Evolutionary conservation across 306 rosid genomes (phyloP), one percentile per base, ranked within the genome.

Genomic region (Gynostemma pentaphyllum): DNA sequence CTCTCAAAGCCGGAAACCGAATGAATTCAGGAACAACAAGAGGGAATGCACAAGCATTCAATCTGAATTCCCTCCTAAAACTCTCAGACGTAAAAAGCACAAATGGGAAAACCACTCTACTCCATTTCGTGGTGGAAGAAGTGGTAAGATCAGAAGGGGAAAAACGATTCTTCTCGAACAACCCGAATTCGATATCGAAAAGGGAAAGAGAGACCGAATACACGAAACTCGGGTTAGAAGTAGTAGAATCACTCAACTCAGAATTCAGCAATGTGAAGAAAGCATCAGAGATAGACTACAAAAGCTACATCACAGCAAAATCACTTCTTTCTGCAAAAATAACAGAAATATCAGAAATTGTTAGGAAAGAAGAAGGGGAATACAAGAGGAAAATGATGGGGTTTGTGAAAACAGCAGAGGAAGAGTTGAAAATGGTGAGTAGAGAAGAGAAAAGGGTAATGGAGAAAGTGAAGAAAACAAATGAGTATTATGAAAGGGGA

Each of bases 21-120:
- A 79, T 92, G 98, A 92, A 92, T 73, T 87, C 89, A 18, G 98
- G 96, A 68, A 91, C 98, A 40, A 65, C 86, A 2, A 78, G 96
- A 74, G 98, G 95, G 28, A 81, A 81, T 68, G 94, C 88, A 6
- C 85, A 82, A 70, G 98, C 87, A 7, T 92, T 92, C 85, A 82
- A 92, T 70, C 77, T 88, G 14, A 76, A 59, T 19, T 68, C 96
- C 51, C 96, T 92, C 28, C 62, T 71, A 47, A 92, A 81, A 59
- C 85, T 88, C 47, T 77, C 92, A 68, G 88, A 82, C 64, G 81
- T 92, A 8, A 88, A 81, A 81, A 79, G 95, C 69, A 79, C 87
- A 39, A 85, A 80, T 70, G 94, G 94, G 28, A 88, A 88, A 72
- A 84, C 86, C 24, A 84, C 78, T 71, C 72, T 86, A 29, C 94